Conservation (phyloP, 345 rosid species). For the Acer saccharum region DNA sequence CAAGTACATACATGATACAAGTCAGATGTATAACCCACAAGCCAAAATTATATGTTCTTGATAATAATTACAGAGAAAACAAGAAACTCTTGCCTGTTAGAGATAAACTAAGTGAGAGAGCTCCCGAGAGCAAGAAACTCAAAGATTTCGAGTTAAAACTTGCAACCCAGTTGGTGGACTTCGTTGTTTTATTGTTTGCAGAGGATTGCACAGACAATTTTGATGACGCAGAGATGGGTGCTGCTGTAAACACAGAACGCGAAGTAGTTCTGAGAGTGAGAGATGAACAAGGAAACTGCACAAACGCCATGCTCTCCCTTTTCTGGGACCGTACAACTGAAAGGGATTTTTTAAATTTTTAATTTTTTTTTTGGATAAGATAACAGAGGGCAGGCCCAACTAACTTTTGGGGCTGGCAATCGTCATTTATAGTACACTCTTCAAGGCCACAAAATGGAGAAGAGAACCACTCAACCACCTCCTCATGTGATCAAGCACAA, state of each 20-base stretch:
- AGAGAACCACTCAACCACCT: background rate
- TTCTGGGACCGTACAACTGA: conserved; percentile 12
- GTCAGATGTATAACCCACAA: conserved; percentile 1
- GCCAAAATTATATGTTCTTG: background rate
- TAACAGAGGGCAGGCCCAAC: background rate
- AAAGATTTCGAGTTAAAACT: conserved; percentile 54
- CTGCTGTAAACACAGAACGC: conserved; percentile 6
- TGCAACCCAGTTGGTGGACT: conserved; percentile 36
- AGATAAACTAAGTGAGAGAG: conserved; percentile 62
- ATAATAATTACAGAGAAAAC: background rate
- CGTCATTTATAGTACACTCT: background rate
- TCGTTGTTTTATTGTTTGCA: conserved; percentile 19
- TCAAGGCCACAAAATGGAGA: background rate
- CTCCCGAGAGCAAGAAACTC: conserved; percentile 60
- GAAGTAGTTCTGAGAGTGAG: conserved; percentile 15
- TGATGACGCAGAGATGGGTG: conserved; percentile 26
- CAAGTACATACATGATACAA: background rate
- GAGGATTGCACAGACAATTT: conserved; percentile 27
- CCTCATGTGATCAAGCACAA: background rate
- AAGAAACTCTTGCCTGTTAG: conserved; percentile 48
- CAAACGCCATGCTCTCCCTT: conserved; percentile 37
- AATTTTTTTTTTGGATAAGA: conserved; percentile 1
- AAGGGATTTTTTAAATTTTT: background rate
- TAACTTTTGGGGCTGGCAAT: background rate
- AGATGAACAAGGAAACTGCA: conserved; percentile 29